These are phyloP conservation scores for Ustilago crameri DNA, from an alignment of 1,284 basidiomycete genomes.

Conservation along the genomic window DNA sequence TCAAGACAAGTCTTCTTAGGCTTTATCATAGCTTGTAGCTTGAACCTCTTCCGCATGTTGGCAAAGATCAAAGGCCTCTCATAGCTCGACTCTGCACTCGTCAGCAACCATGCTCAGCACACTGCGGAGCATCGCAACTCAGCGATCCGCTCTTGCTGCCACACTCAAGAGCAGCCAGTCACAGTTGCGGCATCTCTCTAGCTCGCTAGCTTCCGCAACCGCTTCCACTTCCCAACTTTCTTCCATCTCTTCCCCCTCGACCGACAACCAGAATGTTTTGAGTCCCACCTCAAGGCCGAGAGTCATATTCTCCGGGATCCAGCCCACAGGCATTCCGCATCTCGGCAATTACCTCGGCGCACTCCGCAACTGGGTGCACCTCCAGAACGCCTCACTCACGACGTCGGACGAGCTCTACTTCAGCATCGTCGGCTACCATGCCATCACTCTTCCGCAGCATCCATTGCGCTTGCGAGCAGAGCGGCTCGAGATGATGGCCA, in stretches of 20 bases:
- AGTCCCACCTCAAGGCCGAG: constrained; percentile 5
- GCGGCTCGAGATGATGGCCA: constrained; percentile 81
- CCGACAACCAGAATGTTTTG: background rate
- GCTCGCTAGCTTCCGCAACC: no score
- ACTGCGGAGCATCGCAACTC: no score
- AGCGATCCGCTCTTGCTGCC: no score
- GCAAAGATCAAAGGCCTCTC: no score
- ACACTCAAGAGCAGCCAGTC: no score
- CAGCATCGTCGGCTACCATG: constrained; percentile 79
- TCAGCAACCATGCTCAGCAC: no score
- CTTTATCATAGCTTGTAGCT: constrained; percentile 6
- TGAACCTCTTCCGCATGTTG: background rate
- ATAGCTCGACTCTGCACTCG: no score
- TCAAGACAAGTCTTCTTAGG: background rate
- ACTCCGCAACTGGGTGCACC: constrained; percentile 84
- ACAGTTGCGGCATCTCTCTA: no score
- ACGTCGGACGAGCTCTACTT: constrained; percentile 74
- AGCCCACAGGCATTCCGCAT: constrained; percentile 86
- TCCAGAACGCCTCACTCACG: constrained; percentile 75
- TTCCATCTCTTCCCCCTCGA: background rate
- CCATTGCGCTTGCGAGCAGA: constrained; percentile 45
- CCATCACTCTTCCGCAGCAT: constrained; percentile 69
- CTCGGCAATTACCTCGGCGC: constrained; percentile 94
- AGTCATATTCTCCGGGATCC: constrained; percentile 82
- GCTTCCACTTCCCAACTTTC: no score